Conservation (phyloP, 306 rosid species). For the Canavalia gladiata region DNA sequence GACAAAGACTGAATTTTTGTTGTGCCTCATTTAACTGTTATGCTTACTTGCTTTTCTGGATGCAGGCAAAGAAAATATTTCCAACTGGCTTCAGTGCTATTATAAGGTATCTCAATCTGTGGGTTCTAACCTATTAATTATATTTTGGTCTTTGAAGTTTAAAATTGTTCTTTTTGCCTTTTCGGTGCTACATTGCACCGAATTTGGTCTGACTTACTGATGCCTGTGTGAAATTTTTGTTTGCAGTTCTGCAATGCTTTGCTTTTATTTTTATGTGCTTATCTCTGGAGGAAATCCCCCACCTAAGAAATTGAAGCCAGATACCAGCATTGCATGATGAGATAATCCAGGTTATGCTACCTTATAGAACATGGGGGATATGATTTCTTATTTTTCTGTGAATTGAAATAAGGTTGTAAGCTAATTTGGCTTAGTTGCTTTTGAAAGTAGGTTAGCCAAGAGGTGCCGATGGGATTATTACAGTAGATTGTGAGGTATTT, state of each 20-base stretch:
- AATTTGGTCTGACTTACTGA: constrained; percentile 38
- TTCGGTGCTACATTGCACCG: not conserved
- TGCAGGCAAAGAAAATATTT: constrained; percentile 83
- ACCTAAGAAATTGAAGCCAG: constrained; percentile 83
- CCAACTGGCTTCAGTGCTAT: constrained; percentile 73
- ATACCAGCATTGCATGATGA: constrained; percentile 64
- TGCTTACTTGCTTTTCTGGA: constrained; percentile 27
- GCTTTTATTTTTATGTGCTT: constrained; percentile 84
- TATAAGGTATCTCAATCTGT: constrained; percentile 61
- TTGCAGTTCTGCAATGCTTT: constrained; percentile 89
- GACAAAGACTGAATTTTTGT: constrained; percentile 6
- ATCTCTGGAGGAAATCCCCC: constrained; percentile 93
- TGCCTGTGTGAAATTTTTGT: constrained; percentile 18
- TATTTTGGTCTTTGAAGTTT: constrained; percentile 40
- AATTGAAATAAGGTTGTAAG: constrained; percentile 38
- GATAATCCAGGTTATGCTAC: constrained; percentile 42
- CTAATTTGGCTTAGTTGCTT: constrained; percentile 36
- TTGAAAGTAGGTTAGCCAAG: constrained; percentile 39
- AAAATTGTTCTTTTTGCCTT: constrained; percentile 16
- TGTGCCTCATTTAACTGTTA: constrained; percentile 20
- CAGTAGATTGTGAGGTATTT: constrained; percentile 38
- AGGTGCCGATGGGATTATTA: constrained; percentile 39
- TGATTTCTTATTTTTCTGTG: constrained; percentile 44
- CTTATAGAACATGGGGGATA: constrained; percentile 17
- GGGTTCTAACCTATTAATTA: constrained; percentile 29